Evolutionary conservation across 1,139 yeast genomes (phyloP).

Genomic region (Scheffersomyces titani): DNA sequence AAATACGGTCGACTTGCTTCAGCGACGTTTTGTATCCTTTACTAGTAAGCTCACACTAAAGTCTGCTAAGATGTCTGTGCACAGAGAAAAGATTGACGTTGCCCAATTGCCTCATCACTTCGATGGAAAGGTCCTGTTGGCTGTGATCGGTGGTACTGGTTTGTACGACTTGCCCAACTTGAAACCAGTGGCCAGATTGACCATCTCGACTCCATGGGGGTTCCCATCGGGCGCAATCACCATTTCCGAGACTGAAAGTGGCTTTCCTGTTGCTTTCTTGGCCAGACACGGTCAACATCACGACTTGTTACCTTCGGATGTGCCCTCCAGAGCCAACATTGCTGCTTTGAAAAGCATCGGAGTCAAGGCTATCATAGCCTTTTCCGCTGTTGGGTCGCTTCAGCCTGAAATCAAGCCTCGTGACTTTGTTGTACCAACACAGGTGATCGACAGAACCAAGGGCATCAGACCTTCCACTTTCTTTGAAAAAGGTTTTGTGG

Average conservation of each 20-base stretch:
- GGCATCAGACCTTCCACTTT: slow-evolving; percentile 90
- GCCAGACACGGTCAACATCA: slow-evolving; percentile 95
- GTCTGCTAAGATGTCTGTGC: slow-evolving; percentile 31
- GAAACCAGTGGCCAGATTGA: slow-evolving; percentile 80
- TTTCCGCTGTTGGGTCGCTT: slow-evolving; percentile 94
- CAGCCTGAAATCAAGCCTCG: slow-evolving; percentile 88
- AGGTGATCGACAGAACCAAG: slow-evolving; percentile 94
- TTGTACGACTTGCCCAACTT: slow-evolving; percentile 81
- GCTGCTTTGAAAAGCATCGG: slow-evolving; percentile 91
- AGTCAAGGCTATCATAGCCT: slow-evolving; percentile 85
- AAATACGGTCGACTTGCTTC: not conserved
- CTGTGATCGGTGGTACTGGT: slow-evolving; percentile 98
- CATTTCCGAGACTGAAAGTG: slow-evolving; percentile 69
- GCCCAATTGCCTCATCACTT: slow-evolving; percentile 39
- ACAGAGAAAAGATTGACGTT: slow-evolving; percentile 32
- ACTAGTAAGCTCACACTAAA: not conserved
- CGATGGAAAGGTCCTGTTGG: slow-evolving; percentile 60
- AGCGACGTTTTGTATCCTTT: not conserved
- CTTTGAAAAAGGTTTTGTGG: slow-evolving; percentile 91
- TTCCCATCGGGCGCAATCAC: slow-evolving; percentile 93
- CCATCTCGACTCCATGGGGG: slow-evolving; percentile 95
- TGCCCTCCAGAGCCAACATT: slow-evolving; percentile 91
- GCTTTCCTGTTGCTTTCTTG: slow-evolving; percentile 88
- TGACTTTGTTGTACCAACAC: slow-evolving; percentile 93
- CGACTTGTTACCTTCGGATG: slow-evolving; percentile 86